Base-by-base conservation (phyloP, 2,329 filamentous ascomycete species). In the Aspergillus flavus region DNA sequence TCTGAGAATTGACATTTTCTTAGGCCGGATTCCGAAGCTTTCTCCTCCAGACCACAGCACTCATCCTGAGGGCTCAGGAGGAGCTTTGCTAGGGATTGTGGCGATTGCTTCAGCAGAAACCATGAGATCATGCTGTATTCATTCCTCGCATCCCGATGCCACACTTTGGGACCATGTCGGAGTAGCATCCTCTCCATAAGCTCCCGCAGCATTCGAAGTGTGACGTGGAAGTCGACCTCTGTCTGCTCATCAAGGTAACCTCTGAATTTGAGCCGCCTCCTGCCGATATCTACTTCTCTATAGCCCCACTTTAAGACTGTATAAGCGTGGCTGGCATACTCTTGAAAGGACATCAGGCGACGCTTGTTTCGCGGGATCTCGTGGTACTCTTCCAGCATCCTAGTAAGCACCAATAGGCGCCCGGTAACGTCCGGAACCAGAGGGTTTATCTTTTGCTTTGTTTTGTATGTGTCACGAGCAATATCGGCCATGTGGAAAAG, bases 401-500 rank as follows among this genome's bases (percentile, higher is more conserved):
- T 48, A 50, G 63, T 53, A 46, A 69, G 54, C 11, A 67, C 63
- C 50, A 67, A 57, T 19, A 71, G 52, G 19, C 67, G 64, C 54
- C 60, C 61, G n/a, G 67, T 59, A 45, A 68, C 61, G 16, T 65
- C 52, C 11, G 66, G 55, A n/a, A 65, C 61, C 19, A 65, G 54
- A 10, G 57, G 59, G 48, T 55, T 61, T 48, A 59, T 63, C 32
- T 54, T 56, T 19, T 62, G 58, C 10, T 62, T 64, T 16, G 57
- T 57, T 41, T 62, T 61, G 53, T 72, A 66, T 5, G 61, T 62
- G 4, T 67, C 66, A 10, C 64, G 64, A 12, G 66, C 67, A n/a
- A 72, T 71, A 41, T 74, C 72, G 16, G 71, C 64, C 68, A 74
- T 72, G 53, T 74, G 72, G 57, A 74, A 73, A 36, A 73, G 68